Evolutionary conservation across 73 alveolate species (phyloP).

Genomic region (Tetrahymena thermophila): DNA sequence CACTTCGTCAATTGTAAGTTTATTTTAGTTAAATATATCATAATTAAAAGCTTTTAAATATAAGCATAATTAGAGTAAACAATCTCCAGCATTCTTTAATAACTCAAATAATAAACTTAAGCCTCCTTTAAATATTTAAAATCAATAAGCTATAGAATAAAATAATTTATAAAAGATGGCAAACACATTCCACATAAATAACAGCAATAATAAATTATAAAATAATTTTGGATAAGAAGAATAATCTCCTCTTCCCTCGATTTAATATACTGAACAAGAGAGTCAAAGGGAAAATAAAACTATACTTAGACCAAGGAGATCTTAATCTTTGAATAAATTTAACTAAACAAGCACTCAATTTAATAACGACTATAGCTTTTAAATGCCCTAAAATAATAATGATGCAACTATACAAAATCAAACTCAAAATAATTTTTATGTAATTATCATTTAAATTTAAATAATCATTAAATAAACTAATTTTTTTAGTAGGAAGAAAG

Average conservation of each 20-base stretch:
- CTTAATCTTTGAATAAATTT: not conserved
- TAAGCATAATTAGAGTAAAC: not conserved
- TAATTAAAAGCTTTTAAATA: not conserved
- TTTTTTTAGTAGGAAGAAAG: not conserved
- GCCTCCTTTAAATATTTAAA: not conserved
- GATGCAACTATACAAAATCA: not conserved
- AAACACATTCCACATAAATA: not conserved
- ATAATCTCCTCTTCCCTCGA: not conserved
- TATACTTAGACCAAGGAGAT: not conserved
- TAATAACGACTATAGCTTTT: not conserved
- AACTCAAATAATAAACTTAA: not conserved
- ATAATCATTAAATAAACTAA: not conserved
- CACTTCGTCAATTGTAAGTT: not conserved
- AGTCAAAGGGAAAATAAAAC: not conserved
- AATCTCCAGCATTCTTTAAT: not conserved
- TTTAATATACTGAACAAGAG: not conserved
- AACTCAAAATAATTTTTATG: not conserved
- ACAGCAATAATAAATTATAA: not conserved
- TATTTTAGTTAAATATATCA: not conserved
- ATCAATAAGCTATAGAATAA: not conserved
- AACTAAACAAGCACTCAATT: not conserved
- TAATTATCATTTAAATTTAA: not conserved
- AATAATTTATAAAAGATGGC: not conserved
- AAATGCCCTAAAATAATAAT: not conserved
- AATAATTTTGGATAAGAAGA: not conserved